A percentile compares a stretch with the other conserved stretches of the same genome.
These are phyloP conservation scores for Somion occarium DNA, from an alignment of 1,284 basidiomycete species.

Conservation along the genomic window DNA sequence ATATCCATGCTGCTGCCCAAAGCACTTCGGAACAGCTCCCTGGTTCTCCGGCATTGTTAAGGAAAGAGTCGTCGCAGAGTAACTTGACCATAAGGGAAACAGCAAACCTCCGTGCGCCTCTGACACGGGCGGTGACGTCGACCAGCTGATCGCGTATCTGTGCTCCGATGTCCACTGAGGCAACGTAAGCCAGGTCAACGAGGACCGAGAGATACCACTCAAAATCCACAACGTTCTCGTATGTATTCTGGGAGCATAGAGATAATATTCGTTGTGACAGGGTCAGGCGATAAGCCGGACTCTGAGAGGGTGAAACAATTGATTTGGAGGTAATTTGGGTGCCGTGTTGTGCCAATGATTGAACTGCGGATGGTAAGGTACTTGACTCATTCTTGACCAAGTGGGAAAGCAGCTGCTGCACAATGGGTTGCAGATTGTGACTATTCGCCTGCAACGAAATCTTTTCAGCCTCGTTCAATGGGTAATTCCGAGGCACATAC, in stretches of 20 bases:
- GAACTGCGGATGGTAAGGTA: constrained; percentile 52
- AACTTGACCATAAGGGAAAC: constrained; percentile 79
- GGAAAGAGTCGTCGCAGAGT: constrained; percentile 71
- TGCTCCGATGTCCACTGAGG: constrained; percentile 69
- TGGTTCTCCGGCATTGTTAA: constrained; percentile 56
- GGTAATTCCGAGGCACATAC: too few relatives aligned
- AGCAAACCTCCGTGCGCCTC: constrained; percentile 71
- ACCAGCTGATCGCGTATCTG: constrained; percentile 81
- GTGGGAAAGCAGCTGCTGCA: constrained; percentile 84
- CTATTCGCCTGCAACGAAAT: constrained; percentile 72
- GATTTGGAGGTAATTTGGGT: constrained; percentile 29
- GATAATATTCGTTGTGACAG: constrained; percentile 79
- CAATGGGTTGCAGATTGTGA: constrained; percentile 83
- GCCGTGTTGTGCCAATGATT: constrained; percentile 53
- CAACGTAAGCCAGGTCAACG: constrained; percentile 84
- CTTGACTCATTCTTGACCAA: constrained; percentile 63
- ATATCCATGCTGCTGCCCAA: constrained; percentile 93
- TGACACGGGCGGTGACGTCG: constrained; percentile 83
- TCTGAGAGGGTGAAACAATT: constrained; percentile 50
- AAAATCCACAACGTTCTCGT: constrained; percentile 87
- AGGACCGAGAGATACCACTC: constrained; percentile 96
- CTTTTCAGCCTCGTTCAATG: too few relatives aligned
- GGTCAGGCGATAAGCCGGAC: constrained; percentile 79
- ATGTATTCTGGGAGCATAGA: constrained; percentile 80
- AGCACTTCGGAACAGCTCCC: constrained; percentile 76